Evolutionary conservation across 805 yeast species (phyloP), one percentile per base, ranked within the genome.

Genomic region (Kodamaea neixiangensis): DNA sequence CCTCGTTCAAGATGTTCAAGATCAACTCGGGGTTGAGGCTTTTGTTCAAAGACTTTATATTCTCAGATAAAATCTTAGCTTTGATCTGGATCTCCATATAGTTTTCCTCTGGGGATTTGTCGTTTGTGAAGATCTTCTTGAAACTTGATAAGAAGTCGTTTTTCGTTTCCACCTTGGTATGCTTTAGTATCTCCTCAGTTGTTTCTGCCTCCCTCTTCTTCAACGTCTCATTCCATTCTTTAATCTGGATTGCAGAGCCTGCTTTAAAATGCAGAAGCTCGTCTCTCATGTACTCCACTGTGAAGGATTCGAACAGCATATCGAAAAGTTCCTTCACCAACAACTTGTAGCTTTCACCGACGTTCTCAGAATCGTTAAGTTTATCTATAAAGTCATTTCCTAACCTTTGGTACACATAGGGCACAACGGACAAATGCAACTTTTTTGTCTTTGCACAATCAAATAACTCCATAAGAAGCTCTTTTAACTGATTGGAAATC

Each of bases 1-100:
- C 93, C 29, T 79, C 80, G 56, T 86, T 87, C 48, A 92, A 72
- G 7, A 89, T 76, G 46, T 81, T 79, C 53, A 89, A 79, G 1
- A 93, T 86, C 44, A 93, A 73, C 62, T 92, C 96, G 45, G 93
- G 80, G 59, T 91, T 87, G 53, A 93, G 85, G 25, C 89, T 81
- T 3, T 85, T 77, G 59, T 86, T 87, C 59, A 94, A 81, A 14
- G 87, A 85, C 56, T 84, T 85, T 54, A 94, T 78, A 55, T 89
- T 89, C 35, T 82, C 85, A 21, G 83, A 82, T 60, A 93, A 75
- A 25, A 92, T 83, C 54, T 88, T 89, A 21, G 91, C 79, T 57
- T 86, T 85, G 1, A 96, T 96, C 46, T 90, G 92, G 54, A 89
- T 76, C 58, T 87, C 91, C 1, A 87, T 81, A 39, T 79, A 69